Percentiles rank a stretch among this genome's conserved stretches.
These are phyloP conservation scores for Earliella scabrosa DNA, from an alignment of 1,284 basidiomycete genomes.

Conservation along the genomic window DNA sequence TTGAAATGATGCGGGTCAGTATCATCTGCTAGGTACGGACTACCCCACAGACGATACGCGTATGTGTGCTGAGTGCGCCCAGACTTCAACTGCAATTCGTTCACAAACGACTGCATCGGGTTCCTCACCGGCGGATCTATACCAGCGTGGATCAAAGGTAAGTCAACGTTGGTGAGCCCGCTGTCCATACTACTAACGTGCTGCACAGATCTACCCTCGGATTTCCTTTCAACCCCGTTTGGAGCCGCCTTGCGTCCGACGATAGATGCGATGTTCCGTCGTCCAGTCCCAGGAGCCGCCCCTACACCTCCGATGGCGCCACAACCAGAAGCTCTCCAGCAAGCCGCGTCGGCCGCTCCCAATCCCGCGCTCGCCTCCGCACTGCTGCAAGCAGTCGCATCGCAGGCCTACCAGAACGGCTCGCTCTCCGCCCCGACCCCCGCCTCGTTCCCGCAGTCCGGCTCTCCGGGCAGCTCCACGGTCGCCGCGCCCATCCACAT, in stretches of 20 bases:
- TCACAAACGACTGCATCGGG: slow-evolving; percentile 85
- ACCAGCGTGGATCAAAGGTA: slow-evolving; percentile 79
- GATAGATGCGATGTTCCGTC: slow-evolving; percentile 86
- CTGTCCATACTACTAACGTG: too few relatives aligned
- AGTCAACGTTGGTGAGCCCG: not conserved
- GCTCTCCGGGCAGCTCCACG: slow-evolving; percentile 44
- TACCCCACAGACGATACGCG: not conserved
- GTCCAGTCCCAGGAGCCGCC: slow-evolving; percentile 48
- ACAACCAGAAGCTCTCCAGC: slow-evolving; percentile 33
- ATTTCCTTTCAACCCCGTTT: slow-evolving; percentile 91
- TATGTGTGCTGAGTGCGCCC: slow-evolving; percentile 2
- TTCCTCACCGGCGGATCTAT: slow-evolving; percentile 84
- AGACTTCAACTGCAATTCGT: slow-evolving; percentile 92
- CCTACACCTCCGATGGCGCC: slow-evolving; percentile 43
- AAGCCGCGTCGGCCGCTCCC: slow-evolving; percentile 38
- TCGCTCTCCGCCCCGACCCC: slow-evolving; percentile 30
- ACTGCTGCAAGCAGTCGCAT: slow-evolving; percentile 67
- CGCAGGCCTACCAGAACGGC: slow-evolving; percentile 45
- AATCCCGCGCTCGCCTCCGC: slow-evolving; percentile 59
- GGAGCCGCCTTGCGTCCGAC: slow-evolving; percentile 86
- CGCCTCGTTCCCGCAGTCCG: slow-evolving; percentile 26
- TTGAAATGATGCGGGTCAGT: slow-evolving; percentile 47
- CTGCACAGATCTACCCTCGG: slow-evolving; percentile 77
- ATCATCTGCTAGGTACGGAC: slow-evolving; percentile 81
- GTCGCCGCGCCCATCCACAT: slow-evolving; percentile 68